These are phyloP conservation scores for Colletotrichum tanaceti DNA, from an alignment of 2,329 filamentous ascomycete genomes.

Conservation along the genomic window DNA sequence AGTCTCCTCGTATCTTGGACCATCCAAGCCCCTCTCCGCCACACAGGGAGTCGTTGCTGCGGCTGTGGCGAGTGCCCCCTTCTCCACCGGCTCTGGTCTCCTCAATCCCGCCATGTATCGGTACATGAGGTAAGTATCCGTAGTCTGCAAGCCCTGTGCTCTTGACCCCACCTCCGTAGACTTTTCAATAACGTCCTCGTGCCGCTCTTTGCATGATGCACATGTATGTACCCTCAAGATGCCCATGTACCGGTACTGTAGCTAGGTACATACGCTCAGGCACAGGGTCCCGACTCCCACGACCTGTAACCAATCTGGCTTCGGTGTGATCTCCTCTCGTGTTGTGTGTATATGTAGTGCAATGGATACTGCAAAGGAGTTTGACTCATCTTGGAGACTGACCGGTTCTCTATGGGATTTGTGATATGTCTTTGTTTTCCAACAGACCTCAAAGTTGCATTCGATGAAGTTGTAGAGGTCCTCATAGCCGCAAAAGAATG, in stretches of 20 bases:
- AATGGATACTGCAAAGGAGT: not conserved
- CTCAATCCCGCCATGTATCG: slow-evolving; percentile 22
- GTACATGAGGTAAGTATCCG: slow-evolving; percentile 35
- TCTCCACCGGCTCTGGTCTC: slow-evolving; percentile 3
- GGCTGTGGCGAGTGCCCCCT: slow-evolving; percentile 25
- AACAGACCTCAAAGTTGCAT: slow-evolving; percentile 4
- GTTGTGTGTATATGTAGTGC: too few relatives aligned
- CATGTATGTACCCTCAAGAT: not conserved
- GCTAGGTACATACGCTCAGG: slow-evolving; percentile 23
- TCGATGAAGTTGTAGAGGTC: not conserved
- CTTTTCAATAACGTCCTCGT: slow-evolving; percentile 17
- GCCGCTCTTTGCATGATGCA: slow-evolving; percentile 35
- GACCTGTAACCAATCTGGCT: not conserved
- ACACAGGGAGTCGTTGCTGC: not conserved
- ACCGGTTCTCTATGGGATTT: not conserved
- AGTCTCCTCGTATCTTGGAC: slow-evolving; percentile 29
- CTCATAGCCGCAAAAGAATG: not conserved
- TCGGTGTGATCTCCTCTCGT: not conserved
- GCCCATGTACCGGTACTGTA: slow-evolving; percentile 3
- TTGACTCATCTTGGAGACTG: too few relatives aligned
- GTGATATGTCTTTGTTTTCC: not conserved
- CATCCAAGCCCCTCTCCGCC: slow-evolving; percentile 16
- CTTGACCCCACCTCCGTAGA: slow-evolving; percentile 19
- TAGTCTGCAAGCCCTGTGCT: slow-evolving; percentile 19
- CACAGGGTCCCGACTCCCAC: slow-evolving; percentile 10